These are phyloP conservation scores for Cutaneotrichosporon arboriforme DNA, from an alignment of 1,284 basidiomycete species.

Conservation along the genomic window DNA sequence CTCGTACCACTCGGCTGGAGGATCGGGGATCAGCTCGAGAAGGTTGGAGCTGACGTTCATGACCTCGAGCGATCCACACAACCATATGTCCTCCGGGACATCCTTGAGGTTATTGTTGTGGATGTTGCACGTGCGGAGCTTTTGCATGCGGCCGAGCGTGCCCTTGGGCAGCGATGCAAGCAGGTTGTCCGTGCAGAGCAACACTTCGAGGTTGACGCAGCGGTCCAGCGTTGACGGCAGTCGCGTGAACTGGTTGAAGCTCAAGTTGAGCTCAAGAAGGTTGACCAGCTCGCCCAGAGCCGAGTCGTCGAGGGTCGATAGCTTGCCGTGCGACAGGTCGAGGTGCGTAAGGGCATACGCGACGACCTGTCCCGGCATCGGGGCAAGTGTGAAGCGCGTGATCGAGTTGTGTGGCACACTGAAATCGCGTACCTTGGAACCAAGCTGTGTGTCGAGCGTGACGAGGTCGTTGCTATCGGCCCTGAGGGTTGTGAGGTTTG, in stretches of 20 bases:
- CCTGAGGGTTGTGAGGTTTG: conserved; percentile 61
- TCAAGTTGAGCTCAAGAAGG: conserved; percentile 67
- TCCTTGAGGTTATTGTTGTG: conserved; percentile 87
- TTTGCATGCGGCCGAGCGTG: conserved; percentile 66
- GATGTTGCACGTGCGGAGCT: conserved; percentile 71
- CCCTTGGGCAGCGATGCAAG: conserved; percentile 70
- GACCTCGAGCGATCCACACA: conserved; percentile 65
- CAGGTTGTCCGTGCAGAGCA: conserved; percentile 87
- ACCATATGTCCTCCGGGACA: conserved; percentile 75
- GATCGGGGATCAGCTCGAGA: conserved; percentile 67
- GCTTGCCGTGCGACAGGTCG: conserved; percentile 85
- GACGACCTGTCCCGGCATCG: conserved; percentile 54
- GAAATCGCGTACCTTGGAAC: conserved; percentile 55
- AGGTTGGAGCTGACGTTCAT: conserved; percentile 90
- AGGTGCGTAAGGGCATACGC: conserved; percentile 70
- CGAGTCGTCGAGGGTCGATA: conserved; percentile 73
- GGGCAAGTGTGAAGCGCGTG: conserved; percentile 67
- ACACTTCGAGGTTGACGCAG: conserved; percentile 62
- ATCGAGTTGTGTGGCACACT: conserved; percentile 51
- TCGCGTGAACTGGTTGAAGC: conserved; percentile 80
- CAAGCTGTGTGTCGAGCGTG: conserved; percentile 69
- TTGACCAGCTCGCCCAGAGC: conserved; percentile 66
- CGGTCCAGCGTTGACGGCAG: conserved; percentile 77
- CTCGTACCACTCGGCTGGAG: conserved; percentile 48
- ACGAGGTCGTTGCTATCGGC: conserved; percentile 79